Evolutionary conservation across 2,329 filamentous ascomycete genomes (phyloP), one percentile per base, ranked within the genome.

Genomic region (Aspergillus texensis): DNA sequence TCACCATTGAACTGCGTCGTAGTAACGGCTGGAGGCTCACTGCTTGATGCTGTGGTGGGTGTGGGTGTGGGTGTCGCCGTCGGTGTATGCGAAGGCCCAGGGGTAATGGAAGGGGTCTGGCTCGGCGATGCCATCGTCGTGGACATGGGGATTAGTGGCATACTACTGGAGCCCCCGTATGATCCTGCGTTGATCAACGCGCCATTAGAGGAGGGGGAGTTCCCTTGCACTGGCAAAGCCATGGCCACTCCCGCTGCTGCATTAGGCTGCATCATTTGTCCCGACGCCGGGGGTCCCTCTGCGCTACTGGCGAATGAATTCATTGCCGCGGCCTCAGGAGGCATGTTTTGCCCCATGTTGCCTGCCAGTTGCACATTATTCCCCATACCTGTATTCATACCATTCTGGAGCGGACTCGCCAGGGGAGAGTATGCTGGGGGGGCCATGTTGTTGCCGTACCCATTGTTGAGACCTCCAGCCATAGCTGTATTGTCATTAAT

Each of bases 301-400:
- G 19, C 39, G 8, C 39, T 16, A 41, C 3, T n/a, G 16, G 4
- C 16, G 19, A 41, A n/a, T 0, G 16, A 8, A 19, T n/a, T 10
- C 39, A 41, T 41, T 9, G 16, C 4, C 6, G 39, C 39, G 3
- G 16, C 16, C 8, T 19, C 39, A n/a, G 39, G 39, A n/a, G 39
- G 19, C 19, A 41, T 41, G 10, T 8, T 6, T 10, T 10, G 39
- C 2, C 14, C 34, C 14, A 36, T 36, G 14, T 41, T 41, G 8
- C 16, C 16, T n/a, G 39, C 16, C 16, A 6, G 39, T 9, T n/a
- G 39, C 39, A 41, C n/a, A 4, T 41, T n/a, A 8, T n/a, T 41
- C 1, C 6, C 8, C 8, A 41, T n/a, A 6, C 16, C 39, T 8
- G 6, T 10, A 9, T n/a, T 0, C 0, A 19, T 5, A 19, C 3